A percentile compares a stretch with the other conserved stretches of the same genome.
Evolutionary conservation across 768 basidiomycete genomes (phyloP).

Genomic region (Suillus occidentalis): DNA sequence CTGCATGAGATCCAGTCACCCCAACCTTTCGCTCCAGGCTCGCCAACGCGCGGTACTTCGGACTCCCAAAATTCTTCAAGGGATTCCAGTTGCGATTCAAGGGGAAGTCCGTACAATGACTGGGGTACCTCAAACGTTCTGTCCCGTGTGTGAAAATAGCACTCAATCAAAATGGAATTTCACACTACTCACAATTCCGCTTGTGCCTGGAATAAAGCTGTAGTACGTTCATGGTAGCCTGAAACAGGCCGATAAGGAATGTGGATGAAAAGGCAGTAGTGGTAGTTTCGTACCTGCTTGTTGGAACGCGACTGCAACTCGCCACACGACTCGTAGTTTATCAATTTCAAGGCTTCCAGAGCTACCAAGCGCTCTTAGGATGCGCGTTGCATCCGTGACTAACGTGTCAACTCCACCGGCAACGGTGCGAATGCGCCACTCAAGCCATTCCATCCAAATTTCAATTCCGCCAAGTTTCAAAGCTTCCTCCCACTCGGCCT

Average conservation of each 20-base stretch:
- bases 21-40: slow-evolving; percentile 69
- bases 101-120: slow-evolving; percentile 40
- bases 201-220: slow-evolving; percentile 81
- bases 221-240: slow-evolving; percentile 77
- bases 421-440: slow-evolving; percentile 62
- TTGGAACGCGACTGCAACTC: slow-evolving; percentile 58
- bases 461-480: slow-evolving; percentile 51
- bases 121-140: slow-evolving; percentile 64
- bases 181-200: slow-evolving; percentile 64
- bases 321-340: slow-evolving; percentile 69
- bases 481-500: slow-evolving; percentile 70
- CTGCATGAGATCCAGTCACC: slow-evolving; percentile 53
- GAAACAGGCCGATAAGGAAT: slow-evolving; percentile 9
- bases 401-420: slow-evolving; percentile 51
- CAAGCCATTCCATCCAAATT: slow-evolving; percentile 79
- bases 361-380: slow-evolving; percentile 41
- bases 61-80: slow-evolving; percentile 87
- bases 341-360: slow-evolving; percentile 49
- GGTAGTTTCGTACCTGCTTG: slow-evolving; percentile 56
- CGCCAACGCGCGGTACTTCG: slow-evolving; percentile 75
- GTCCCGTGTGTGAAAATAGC: slow-evolving; percentile 11
- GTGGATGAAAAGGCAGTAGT: slow-evolving; percentile 9
- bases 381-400: slow-evolving; percentile 50
- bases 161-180: slow-evolving; percentile 3
- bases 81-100: slow-evolving; percentile 50